A percentile compares a stretch with the other conserved stretches of the same genome.
Evolutionary conservation across 306 rosid genomes (phyloP).

Genomic region (Abrus pulchellus): DNA sequence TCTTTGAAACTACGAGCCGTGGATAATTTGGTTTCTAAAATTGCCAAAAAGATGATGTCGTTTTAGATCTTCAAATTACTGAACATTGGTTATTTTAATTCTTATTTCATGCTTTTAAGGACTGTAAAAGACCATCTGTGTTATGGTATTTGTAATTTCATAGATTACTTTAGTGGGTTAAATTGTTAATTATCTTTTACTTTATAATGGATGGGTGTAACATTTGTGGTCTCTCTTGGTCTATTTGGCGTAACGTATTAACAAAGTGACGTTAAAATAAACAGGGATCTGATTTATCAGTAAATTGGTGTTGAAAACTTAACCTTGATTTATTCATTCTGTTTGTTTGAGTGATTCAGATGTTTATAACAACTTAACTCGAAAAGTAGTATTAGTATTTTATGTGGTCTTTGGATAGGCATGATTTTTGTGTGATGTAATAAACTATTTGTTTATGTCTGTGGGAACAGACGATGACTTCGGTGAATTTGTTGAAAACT

Average conservation of each 20-base stretch:
- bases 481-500: slow-evolving; percentile 66
- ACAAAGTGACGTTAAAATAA: not conserved
- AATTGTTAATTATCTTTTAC: not conserved
- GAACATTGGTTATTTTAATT: not conserved
- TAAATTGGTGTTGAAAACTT: not conserved
- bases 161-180: not conserved
- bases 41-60: not conserved
- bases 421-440: not conserved
- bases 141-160: not conserved
- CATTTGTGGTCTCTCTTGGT: not conserved
- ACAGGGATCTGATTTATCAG: not conserved
- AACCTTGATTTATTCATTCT: not conserved
- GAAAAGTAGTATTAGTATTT: not conserved
- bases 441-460: not conserved
- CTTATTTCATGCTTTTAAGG: not conserved
- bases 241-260: not conserved
- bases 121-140: not conserved
- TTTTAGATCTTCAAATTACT: not conserved
- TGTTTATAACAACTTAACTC: not conserved
- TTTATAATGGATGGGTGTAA: not conserved
- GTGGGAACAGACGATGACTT: slow-evolving; percentile 78
- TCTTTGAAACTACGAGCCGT: not conserved
- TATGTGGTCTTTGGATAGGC: not conserved
- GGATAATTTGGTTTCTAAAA: not conserved
- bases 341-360: not conserved